Conservation (phyloP, 148 eudicot species). For the Rhododendron vialii region DNA sequence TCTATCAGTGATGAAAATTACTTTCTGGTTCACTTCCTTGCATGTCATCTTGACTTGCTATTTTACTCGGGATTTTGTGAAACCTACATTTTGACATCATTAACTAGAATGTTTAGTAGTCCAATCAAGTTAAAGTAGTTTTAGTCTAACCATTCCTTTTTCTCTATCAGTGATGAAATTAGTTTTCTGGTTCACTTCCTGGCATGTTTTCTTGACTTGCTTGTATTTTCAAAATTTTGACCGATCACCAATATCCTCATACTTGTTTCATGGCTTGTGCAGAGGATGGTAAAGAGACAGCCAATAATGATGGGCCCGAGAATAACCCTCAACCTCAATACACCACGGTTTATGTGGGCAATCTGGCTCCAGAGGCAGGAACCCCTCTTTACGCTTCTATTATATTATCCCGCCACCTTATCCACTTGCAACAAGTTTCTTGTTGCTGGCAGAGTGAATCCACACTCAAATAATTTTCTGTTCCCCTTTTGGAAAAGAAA, state of each 20-base stretch:
- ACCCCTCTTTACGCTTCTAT: background rate
- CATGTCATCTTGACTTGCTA: background rate
- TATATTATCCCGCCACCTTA: background rate
- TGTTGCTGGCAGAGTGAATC: background rate
- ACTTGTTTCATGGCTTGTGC: slow-evolving; percentile 15
- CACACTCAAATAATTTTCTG: background rate
- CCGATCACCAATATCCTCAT: background rate
- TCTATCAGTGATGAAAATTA: background rate
- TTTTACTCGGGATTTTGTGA: background rate
- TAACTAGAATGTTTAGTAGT: background rate
- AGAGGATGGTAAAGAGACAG: slow-evolving; percentile 80
- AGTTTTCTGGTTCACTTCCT: background rate
- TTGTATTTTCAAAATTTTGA: background rate
- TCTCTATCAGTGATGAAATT: background rate
- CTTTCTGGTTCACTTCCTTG: background rate
- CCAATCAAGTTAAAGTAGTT: background rate
- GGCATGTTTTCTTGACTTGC: background rate
- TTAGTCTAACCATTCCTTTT: background rate
- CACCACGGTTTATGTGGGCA: slow-evolving; percentile 97
- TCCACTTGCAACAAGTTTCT: background rate
- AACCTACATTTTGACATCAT: background rate
- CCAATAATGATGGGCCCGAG: slow-evolving; percentile 84
- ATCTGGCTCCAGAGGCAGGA: slow-evolving; percentile 89
- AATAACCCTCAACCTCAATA: slow-evolving; percentile 94
- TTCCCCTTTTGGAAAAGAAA: background rate